A percentile compares a stretch with the other conserved stretches of the same genome.
Conservation (phyloP, 768 basidiomycete species). For the Suillus subluteus region DNA sequence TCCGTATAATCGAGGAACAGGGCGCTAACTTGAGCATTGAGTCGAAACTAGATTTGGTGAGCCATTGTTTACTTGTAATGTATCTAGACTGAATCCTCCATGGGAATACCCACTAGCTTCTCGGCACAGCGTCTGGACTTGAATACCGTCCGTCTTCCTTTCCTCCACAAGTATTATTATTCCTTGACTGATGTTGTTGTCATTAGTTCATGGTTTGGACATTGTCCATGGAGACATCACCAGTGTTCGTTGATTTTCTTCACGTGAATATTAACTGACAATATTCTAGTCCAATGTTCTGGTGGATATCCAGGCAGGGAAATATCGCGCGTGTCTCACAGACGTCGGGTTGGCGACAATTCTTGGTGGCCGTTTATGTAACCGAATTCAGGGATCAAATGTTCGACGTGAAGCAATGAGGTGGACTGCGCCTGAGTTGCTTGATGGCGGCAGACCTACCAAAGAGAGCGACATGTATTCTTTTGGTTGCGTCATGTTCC, state of each 20-base stretch:
- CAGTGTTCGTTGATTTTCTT: conserved; percentile 1
- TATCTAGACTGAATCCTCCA: background rate
- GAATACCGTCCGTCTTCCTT: background rate
- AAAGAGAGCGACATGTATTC: conserved; percentile 43
- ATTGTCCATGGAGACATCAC: conserved; percentile 11
- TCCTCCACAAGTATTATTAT: background rate
- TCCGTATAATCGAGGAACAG: conserved; percentile 9
- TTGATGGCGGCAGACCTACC: conserved; percentile 27
- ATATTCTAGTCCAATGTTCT: conserved; percentile 44
- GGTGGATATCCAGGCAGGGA: conserved; percentile 32
- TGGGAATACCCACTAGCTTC: background rate
- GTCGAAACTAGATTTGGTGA: conserved; percentile 22
- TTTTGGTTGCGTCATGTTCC: conserved; percentile 28
- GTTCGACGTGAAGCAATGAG: conserved; percentile 39
- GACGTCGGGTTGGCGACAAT: conserved; percentile 48
- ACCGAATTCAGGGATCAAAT: background rate
- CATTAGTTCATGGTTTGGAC: background rate
- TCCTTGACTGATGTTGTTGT: background rate
- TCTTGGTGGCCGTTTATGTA: conserved; percentile 29
- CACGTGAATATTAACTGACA: background rate
- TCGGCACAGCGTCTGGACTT: background rate
- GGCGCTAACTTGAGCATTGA: conserved; percentile 8
- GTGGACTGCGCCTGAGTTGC: conserved; percentile 46
- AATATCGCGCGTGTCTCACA: conserved; percentile 39
- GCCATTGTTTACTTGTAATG: background rate